A percentile compares a stretch with the other conserved stretches of the same genome.
phyloP scores from a whole-genome alignment of 2,329 filamentous ascomycete genomes.

The Colletotrichum filicis region DNA sequence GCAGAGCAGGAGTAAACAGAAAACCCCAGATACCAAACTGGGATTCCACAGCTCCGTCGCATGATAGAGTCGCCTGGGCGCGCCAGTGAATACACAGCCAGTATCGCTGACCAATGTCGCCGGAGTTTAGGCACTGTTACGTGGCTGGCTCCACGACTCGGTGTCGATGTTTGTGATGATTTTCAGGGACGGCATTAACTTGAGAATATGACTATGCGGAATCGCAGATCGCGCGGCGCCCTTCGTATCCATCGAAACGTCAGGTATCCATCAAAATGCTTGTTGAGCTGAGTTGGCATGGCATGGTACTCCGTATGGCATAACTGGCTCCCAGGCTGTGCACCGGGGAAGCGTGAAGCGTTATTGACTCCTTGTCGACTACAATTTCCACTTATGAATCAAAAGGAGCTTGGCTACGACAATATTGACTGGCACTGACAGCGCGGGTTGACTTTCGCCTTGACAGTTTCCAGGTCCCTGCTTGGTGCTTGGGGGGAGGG shows the following conservation, averaged over 20 bases:
- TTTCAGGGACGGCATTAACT: background rate
- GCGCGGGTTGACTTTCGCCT: background rate
- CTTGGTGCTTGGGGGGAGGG: background rate
- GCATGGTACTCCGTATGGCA: background rate
- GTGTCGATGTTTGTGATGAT: background rate
- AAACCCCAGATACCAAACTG: background rate
- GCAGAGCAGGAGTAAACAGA: background rate
- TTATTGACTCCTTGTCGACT: background rate
- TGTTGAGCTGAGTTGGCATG: constrained; percentile 27
- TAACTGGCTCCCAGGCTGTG: background rate
- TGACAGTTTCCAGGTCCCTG: background rate
- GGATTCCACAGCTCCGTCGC: background rate
- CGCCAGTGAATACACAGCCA: background rate
- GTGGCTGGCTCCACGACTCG: constrained; percentile 2
- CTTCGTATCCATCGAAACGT: background rate
- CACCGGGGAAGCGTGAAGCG: background rate
- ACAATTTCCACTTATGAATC: background rate
- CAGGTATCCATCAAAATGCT: constrained; percentile 5
- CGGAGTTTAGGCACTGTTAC: background rate
- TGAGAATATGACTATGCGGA: background rate
- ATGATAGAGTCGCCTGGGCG: background rate
- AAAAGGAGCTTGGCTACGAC: background rate
- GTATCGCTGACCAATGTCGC: background rate
- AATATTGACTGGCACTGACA: background rate
- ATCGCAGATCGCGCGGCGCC: background rate